Percentiles rank a stretch among this genome's conserved stretches.
phyloP scores from a whole-genome alignment of 345 rosid species.

The Rubroshorea leprosula region DNA sequence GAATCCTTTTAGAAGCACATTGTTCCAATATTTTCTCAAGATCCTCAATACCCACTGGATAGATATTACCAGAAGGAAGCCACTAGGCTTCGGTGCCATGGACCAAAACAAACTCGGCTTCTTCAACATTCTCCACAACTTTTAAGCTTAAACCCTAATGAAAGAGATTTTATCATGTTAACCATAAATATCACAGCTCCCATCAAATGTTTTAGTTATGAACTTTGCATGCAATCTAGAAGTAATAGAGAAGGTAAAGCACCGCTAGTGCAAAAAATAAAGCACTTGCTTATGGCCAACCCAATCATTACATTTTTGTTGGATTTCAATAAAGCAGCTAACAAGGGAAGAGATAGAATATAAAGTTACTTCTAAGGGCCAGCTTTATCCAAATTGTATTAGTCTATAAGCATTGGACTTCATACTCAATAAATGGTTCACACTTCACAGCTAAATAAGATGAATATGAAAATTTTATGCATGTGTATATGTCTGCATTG shows the following conservation, averaged over 20 bases:
- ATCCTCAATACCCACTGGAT: slow-evolving; percentile 54
- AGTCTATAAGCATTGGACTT: no score
- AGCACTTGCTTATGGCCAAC: not conserved
- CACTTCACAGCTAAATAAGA: no score
- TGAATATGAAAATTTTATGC: no score
- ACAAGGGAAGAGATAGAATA: no score
- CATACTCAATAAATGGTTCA: no score
- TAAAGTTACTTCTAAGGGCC: no score
- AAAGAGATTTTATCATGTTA: slow-evolving; percentile 6
- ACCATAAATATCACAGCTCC: not conserved
- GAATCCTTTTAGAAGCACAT: slow-evolving; percentile 64
- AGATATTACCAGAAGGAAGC: slow-evolving; percentile 52
- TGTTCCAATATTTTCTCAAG: slow-evolving; percentile 75
- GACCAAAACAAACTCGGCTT: slow-evolving; percentile 84
- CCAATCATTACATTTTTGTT: no score
- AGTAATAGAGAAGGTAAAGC: not conserved
- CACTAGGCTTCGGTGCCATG: slow-evolving; percentile 94
- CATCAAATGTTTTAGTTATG: not conserved
- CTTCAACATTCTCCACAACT: slow-evolving; percentile 66
- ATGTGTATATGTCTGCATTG: no score
- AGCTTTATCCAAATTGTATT: no score
- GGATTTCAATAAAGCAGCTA: no score
- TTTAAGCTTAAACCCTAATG: slow-evolving; percentile 65
- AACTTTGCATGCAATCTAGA: not conserved
- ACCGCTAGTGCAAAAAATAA: not conserved